phyloP scores from a whole-genome alignment of 2,329 filamentous ascomycete species.

The Acrodontium crateriforme region DNA sequence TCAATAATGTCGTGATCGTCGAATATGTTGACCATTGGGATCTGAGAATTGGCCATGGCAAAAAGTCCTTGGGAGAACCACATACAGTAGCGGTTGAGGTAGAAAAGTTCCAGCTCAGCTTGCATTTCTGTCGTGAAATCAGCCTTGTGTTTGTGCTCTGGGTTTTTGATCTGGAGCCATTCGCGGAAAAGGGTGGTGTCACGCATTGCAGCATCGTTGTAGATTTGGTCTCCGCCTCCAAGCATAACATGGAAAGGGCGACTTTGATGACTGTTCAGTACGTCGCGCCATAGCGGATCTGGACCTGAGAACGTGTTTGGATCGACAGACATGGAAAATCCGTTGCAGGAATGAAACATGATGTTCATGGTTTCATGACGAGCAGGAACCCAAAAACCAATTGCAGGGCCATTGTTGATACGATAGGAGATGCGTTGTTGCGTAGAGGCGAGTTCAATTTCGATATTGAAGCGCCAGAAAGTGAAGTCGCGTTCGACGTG shows the following conservation, averaged over 20 bases:
- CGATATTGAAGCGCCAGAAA: conserved; percentile 95
- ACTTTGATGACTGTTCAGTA: conserved; percentile 82
- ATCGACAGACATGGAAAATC: conserved; percentile 72
- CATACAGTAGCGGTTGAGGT: conserved; percentile 73
- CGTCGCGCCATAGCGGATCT: conserved; percentile 92
- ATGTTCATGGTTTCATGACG: conserved; percentile 84
- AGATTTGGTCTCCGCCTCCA: conserved; percentile 92
- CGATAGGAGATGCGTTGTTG: conserved; percentile 88
- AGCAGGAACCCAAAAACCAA: conserved; percentile 89
- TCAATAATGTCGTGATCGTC: conserved; percentile 65
- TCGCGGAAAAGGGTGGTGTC: conserved; percentile 64
- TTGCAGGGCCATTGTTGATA: conserved; percentile 79
- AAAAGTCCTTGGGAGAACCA: conserved; percentile 98
- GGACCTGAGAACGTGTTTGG: conserved; percentile 74
- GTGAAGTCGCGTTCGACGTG: conserved; percentile 78
- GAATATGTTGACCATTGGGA: conserved; percentile 97
- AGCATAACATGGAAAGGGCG: conserved; percentile 97
- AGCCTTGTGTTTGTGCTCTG: conserved; percentile 62
- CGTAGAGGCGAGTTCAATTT: conserved; percentile 65
- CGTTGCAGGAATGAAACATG: conserved; percentile 98
- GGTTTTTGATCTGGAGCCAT: conserved; percentile 73
- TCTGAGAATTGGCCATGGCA: conserved; percentile 81
- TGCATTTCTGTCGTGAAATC: conserved; percentile 73
- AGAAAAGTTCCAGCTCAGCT: conserved; percentile 76
- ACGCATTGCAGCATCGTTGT: conserved; percentile 73